These are phyloP conservation scores for Vaccinium macrocarpon DNA, from an alignment of 148 eudicot genomes.

Conservation along the genomic window DNA sequence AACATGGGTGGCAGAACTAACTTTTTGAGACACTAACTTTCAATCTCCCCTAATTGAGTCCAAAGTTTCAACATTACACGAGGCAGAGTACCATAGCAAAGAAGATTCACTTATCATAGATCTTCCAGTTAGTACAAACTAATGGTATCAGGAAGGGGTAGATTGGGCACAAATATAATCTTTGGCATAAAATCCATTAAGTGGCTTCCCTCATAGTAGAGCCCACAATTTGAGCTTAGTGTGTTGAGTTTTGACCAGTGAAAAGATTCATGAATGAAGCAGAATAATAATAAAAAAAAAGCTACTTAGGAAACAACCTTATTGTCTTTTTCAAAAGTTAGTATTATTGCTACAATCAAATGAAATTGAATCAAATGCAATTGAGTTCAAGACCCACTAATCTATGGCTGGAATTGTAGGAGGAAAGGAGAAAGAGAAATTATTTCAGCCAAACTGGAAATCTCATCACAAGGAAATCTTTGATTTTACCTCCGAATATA, in stretches of 20 bases:
- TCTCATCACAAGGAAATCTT: slow-evolving; percentile 4
- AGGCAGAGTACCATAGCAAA: not conserved
- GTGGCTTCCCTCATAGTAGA: not conserved
- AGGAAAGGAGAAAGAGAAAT: not conserved
- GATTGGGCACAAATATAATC: no score
- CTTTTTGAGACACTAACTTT: not conserved
- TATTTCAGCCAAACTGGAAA: not conserved
- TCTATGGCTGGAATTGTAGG: slow-evolving; percentile 2
- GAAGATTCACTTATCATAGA: not conserved
- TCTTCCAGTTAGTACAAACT: not conserved
- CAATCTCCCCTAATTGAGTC: not conserved
- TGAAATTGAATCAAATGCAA: not conserved
- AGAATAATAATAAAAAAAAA: not conserved
- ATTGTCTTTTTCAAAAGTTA: not conserved
- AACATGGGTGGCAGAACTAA: not conserved
- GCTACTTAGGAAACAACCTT: not conserved
- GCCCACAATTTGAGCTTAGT: not conserved
- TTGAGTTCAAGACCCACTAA: not conserved
- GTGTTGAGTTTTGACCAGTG: not conserved
- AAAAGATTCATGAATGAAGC: not conserved
- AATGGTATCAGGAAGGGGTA: no score
- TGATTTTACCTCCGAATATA: slow-evolving; percentile 80
- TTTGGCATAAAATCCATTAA: not conserved
- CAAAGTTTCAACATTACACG: not conserved
- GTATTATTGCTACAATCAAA: not conserved